Conservation (phyloP, 169 alveolate species). For the Plasmodium inui region DNA sequence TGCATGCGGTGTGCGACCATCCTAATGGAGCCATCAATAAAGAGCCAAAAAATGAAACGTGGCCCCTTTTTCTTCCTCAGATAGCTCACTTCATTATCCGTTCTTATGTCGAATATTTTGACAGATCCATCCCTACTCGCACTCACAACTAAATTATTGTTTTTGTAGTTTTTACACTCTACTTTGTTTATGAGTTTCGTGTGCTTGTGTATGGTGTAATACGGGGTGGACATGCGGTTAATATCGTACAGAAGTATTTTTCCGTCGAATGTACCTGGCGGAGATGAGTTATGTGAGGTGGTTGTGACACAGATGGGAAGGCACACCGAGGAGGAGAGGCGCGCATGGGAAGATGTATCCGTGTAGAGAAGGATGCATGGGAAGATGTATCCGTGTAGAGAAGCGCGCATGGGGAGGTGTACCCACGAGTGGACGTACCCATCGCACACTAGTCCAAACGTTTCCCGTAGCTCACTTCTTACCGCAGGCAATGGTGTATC, state of each 20-base stretch:
- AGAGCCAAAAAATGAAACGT: conserved; percentile 1
- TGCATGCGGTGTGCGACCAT: neutral
- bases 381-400: neutral
- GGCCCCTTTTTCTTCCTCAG: neutral
- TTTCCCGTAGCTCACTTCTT: neutral
- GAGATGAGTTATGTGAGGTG: neutral
- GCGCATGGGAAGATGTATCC: neutral
- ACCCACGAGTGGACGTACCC: neutral
- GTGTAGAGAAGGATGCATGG: no score
- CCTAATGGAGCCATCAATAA: neutral
- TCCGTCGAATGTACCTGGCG: conserved; percentile 91
- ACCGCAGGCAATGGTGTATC: conserved; percentile 83
- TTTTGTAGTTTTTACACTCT: conserved; percentile 89
- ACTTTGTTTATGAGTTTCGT: conserved; percentile 86
- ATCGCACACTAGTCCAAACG: neutral
- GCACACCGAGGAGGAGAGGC: neutral
- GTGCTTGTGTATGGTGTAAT: conserved; percentile 88
- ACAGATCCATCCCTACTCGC: conserved; percentile 90
- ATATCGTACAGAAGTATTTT: conserved; percentile 87
- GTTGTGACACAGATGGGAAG: neutral
- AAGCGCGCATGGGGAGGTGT: neutral
- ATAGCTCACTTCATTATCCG: conserved; percentile 54
- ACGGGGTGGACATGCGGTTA: conserved; percentile 85
- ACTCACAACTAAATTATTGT: conserved; percentile 92
- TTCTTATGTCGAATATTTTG: conserved; percentile 93